Evolutionary conservation across 495 filamentous ascomycete species (phyloP).

Genomic region (Penicillium diatomitis): DNA sequence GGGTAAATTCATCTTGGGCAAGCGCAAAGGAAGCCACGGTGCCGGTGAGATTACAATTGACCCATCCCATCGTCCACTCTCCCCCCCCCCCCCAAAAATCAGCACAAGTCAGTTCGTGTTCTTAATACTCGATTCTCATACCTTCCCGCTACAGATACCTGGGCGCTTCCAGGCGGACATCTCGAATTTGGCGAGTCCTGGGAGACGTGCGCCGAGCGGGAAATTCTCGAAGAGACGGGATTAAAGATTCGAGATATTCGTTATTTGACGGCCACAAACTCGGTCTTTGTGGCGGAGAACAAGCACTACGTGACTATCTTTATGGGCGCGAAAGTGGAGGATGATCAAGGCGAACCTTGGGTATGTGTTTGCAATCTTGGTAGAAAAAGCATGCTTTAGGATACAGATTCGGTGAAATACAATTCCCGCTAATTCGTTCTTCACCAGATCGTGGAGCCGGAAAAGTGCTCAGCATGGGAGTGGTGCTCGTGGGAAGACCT

Average conservation of each 20-base stretch:
- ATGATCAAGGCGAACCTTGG: conserved; percentile 36
- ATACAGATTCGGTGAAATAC: no score
- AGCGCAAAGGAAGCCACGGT: conserved; percentile 28
- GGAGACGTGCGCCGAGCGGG: conserved; percentile 51
- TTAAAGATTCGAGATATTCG: conserved; percentile 38
- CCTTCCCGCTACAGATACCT: conserved; percentile 33
- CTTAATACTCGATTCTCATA: not conserved
- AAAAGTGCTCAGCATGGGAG: conserved; percentile 57
- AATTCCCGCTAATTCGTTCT: not conserved
- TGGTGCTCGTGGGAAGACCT: conserved; percentile 49
- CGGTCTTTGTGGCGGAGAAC: conserved; percentile 38
- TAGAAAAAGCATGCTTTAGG: no score
- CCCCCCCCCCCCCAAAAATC: not conserved
- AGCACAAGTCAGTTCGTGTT: not conserved
- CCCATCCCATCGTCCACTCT: no score
- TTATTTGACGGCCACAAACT: conserved; percentile 50
- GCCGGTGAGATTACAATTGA: conserved; percentile 14
- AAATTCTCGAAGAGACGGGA: conserved; percentile 59
- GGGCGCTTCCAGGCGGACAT: conserved; percentile 59
- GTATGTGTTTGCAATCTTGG: conserved; percentile 23
- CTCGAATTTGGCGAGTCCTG: conserved; percentile 55
- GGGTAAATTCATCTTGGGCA: conserved; percentile 26
- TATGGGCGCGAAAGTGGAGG: conserved; percentile 34
- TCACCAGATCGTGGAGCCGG: conserved; percentile 41
- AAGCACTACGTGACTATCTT: conserved; percentile 65